Base-by-base conservation (phyloP, 495 filamentous ascomycete genomes). In the Poronia punctata region DNA sequence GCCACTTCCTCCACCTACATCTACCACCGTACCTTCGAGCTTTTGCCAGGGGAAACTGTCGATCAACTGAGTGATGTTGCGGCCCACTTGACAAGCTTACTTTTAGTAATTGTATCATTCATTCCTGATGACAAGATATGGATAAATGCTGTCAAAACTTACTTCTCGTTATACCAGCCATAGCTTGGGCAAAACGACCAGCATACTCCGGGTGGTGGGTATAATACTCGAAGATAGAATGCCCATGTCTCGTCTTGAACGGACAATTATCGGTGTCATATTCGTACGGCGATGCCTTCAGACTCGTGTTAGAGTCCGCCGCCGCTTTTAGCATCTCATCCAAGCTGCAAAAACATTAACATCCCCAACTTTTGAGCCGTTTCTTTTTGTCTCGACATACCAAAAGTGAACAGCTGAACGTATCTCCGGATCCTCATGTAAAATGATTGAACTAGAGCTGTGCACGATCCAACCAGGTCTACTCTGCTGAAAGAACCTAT, bases 311-410 rank as follows among this genome's bases (percentile, higher is more conserved):
- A 2, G 40, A 18, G 4, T 14, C 21, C 38, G 45, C 5, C 27
- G 56, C 40, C 3, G 58, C 56, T 41, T 53, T 47, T 18, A 60
- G 42, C 45, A 61, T 52, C 28, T 64, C 57, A 43, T 64, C 57
- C 2, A 61, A 15, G 22, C 37, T 46, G 28, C 9, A 6, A 7
- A 12, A 7, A 14, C 18, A 34, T 34, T 26, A 47, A 17, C 25
- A 22, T 31, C 16, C 28, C 4, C 5, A 7, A 14, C 16, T 5
- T 7, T 19, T 12, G 7, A 33, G 10, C 11, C 11, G 5, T 25
- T 6, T 6, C 23, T 25, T 11, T 11, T 25, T 16, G 19, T 19
- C 31, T 28, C 36, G 28, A 43, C 31, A 23, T 12, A 47, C 45
- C 15, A 38, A 28, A 43, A 48, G 9, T 43, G 38, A 2, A 32